Evolutionary conservation across 345 rosid genomes (phyloP).

Genomic region (Geranium brycei): DNA sequence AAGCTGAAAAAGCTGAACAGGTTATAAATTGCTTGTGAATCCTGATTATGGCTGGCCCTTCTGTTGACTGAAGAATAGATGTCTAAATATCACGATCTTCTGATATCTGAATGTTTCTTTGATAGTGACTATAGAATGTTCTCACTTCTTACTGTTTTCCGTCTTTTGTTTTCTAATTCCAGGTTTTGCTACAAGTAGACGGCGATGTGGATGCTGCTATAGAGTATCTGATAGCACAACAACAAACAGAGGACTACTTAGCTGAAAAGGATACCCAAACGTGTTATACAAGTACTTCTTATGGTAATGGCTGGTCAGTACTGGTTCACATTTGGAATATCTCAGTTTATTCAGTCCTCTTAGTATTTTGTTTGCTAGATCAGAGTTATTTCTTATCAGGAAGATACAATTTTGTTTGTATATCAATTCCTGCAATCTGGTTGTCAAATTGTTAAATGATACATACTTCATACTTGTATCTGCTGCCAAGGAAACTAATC

Average conservation of each 20-base stretch:
- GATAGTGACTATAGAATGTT: not conserved
- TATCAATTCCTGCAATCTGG: no score
- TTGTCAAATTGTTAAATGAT: no score
- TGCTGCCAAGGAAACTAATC: no score
- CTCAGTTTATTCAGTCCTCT: not conserved
- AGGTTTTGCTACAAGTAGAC: slow-evolving; percentile 63
- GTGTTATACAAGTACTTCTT: slow-evolving; percentile 20
- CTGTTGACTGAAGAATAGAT: not conserved
- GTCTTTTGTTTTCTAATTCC: slow-evolving; percentile 10
- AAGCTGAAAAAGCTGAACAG: slow-evolving; percentile 57
- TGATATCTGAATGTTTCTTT: not conserved
- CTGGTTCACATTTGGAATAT: slow-evolving; percentile 5
- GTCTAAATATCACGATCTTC: not conserved
- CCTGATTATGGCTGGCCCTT: not conserved
- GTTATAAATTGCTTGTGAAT: slow-evolving; percentile 12
- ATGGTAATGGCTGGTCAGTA: slow-evolving; percentile 46
- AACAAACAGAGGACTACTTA: slow-evolving; percentile 24
- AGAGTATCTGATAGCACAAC: slow-evolving; percentile 69
- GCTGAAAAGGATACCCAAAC: slow-evolving; percentile 21
- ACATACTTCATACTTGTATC: no score
- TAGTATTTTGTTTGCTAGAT: not conserved
- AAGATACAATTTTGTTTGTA: not conserved
- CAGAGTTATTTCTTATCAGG: not conserved
- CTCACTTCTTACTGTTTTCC: slow-evolving; percentile 1
- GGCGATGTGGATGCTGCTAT: slow-evolving; percentile 80